A percentile compares a stretch with the other conserved stretches of the same genome.
Conservation (phyloP, 306 rosid species). For the Acacia acuminata region DNA sequence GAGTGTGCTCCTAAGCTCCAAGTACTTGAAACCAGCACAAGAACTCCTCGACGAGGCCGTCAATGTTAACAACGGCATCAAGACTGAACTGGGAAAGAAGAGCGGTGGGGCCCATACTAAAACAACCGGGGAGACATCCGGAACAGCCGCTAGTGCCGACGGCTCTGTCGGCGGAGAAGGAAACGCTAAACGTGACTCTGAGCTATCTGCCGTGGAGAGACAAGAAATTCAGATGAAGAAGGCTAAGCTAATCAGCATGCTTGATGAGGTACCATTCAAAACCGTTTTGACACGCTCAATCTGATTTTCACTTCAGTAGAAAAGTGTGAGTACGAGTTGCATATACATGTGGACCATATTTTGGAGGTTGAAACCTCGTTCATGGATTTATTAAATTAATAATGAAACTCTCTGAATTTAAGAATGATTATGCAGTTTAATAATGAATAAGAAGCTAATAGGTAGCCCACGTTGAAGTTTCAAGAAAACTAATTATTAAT, state of each 20-base stretch:
- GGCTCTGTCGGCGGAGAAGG: constrained; percentile 53
- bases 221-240: constrained; percentile 98
- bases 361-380: background rate
- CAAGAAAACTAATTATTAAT: background rate
- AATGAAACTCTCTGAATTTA: background rate
- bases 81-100: constrained; percentile 52
- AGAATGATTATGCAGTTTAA: background rate
- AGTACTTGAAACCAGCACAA: constrained; percentile 85
- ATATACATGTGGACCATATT: background rate
- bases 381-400: background rate
- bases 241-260: constrained; percentile 89
- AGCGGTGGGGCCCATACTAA: constrained; percentile 34
- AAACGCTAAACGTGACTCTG: constrained; percentile 54
- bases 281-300: background rate
- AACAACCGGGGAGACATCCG: constrained; percentile 57
- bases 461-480: background rate
- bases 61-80: constrained; percentile 62
- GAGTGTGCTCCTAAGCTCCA: constrained; percentile 75
- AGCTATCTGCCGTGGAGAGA: constrained; percentile 78
- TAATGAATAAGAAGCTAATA: background rate
- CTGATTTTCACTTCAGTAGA: background rate
- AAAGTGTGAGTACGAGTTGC: background rate
- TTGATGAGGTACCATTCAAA: constrained; percentile 70
- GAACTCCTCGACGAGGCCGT: constrained; percentile 90
- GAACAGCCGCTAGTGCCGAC: constrained; percentile 46